Conservation (phyloP, 352 stramenopile species). For the Globisporangium spinosum region DNA sequence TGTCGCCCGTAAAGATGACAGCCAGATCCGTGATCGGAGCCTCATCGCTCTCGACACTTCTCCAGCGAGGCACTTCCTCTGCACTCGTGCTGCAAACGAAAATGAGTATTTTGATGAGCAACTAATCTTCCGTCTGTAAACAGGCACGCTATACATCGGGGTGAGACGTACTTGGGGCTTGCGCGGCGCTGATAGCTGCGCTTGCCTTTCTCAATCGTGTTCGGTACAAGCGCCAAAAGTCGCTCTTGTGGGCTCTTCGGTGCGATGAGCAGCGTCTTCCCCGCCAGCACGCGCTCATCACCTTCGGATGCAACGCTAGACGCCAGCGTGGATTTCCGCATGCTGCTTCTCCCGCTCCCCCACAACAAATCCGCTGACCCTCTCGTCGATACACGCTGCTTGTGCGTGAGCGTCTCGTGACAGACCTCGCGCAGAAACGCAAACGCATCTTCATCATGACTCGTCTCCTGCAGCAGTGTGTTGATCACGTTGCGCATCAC, state of each 20-base stretch:
- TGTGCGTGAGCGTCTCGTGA: slow-evolving; percentile 33
- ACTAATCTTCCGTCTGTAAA: not conserved
- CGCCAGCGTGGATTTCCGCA: slow-evolving; percentile 3
- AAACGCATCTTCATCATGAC: slow-evolving; percentile 39
- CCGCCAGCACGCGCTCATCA: slow-evolving; percentile 4
- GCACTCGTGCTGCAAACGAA: not conserved
- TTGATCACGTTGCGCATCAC: slow-evolving; percentile 45
- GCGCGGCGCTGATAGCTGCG: slow-evolving; percentile 29
- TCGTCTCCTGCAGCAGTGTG: slow-evolving; percentile 50
- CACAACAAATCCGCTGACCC: not conserved
- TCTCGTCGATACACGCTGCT: slow-evolving; percentile 4
- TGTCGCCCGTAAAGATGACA: slow-evolving; percentile 77
- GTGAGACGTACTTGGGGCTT: slow-evolving; percentile 23
- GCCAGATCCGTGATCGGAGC: slow-evolving; percentile 62
- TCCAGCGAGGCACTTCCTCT: slow-evolving; percentile 37
- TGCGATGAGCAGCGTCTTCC: slow-evolving; percentile 17
- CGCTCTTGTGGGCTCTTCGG: slow-evolving; percentile 62
- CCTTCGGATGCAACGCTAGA: slow-evolving; percentile 9
- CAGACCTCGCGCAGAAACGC: slow-evolving; percentile 67
- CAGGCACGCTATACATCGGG: not conserved
- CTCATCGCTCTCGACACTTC: slow-evolving; percentile 41
- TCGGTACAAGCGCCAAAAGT: slow-evolving; percentile 35
- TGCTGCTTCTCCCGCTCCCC: not conserved
- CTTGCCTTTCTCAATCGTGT: slow-evolving; percentile 51
- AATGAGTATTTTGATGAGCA: not conserved